A percentile compares a stretch with the other conserved stretches of the same genome.
phyloP scores from a whole-genome alignment of 2,329 filamentous ascomycete species.

The Aspergillus chevalieri region DNA sequence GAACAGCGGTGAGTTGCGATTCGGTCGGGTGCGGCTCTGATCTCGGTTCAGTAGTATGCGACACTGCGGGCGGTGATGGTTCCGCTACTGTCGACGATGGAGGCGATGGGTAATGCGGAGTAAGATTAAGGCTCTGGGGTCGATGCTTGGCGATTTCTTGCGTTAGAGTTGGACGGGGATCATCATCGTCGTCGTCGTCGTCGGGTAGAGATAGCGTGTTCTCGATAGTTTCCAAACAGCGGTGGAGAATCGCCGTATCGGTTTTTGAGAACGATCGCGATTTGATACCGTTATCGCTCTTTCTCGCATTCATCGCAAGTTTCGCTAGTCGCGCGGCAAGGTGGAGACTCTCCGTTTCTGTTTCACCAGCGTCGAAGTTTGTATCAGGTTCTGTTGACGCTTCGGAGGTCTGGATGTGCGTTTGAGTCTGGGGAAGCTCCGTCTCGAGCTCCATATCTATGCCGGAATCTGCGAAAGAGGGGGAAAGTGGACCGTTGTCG shows the following conservation, averaged over 20 bases:
- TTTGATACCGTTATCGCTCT: neutral
- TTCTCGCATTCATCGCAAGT: conserved; percentile 12
- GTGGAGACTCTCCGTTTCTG: neutral
- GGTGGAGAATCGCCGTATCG: conserved; percentile 26
- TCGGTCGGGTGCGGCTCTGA: conserved; percentile 6
- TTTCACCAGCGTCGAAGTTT: neutral
- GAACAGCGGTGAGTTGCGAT: conserved; percentile 16
- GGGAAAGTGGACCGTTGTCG: conserved; percentile 1
- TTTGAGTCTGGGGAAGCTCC: neutral
- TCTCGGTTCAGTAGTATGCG: neutral
- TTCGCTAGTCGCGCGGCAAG: neutral
- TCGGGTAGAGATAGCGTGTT: conserved; percentile 9
- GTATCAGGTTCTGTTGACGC: neutral
- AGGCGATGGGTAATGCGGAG: neutral
- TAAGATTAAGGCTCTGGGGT: conserved; percentile 1
- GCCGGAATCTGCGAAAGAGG: neutral
- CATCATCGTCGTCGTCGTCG: neutral
- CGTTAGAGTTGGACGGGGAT: conserved; percentile 17
- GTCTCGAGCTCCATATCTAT: neutral
- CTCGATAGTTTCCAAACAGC: conserved; percentile 36
- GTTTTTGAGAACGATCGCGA: conserved; percentile 14
- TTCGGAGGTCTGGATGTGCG: conserved; percentile 5
- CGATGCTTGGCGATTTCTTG: conserved; percentile 15
- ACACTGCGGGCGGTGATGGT: neutral
- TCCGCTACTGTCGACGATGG: neutral